These are phyloP conservation scores for Sporothrix schenckii DNA, from an alignment of 2,329 filamentous ascomycete species.

Conservation along the genomic window DNA sequence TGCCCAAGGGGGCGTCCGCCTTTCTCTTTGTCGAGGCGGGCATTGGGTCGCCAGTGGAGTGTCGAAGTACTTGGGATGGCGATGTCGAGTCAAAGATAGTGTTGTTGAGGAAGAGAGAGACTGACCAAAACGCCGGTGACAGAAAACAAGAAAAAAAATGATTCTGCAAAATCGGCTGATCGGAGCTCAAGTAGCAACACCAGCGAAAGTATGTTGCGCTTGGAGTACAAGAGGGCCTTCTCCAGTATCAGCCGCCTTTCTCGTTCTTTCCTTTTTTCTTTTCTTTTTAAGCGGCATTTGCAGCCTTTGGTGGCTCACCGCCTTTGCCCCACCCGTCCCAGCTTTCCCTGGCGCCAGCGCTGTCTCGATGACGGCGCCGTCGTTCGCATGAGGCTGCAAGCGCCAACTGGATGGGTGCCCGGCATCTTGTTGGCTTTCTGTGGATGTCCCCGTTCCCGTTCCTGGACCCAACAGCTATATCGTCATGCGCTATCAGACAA, in stretches of 20 bases:
- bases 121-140: neutral
- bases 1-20: constrained; percentile 52
- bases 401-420: constrained; percentile 15
- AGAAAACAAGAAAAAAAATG: constrained; percentile 24
- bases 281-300: constrained; percentile 17
- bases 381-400: constrained; percentile 31
- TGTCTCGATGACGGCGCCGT: constrained; percentile 20
- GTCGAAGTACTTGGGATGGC: neutral
- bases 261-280: constrained; percentile 22
- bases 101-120: neutral
- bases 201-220: constrained; percentile 7
- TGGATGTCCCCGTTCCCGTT: neutral
- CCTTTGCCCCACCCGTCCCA: constrained; percentile 25
- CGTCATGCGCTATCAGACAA: neutral
- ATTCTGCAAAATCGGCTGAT: constrained; percentile 32
- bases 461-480: constrained; percentile 1
- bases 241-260: neutral
- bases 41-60: neutral
- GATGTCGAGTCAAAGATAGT: neutral
- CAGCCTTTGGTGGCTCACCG: constrained; percentile 25
- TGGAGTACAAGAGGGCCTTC: neutral
- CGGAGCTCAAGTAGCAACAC: constrained; percentile 11
- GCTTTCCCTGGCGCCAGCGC: neutral
- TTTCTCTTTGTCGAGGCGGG: constrained; percentile 41
- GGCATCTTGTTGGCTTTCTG: neutral